Conservation (phyloP, 2,329 filamentous ascomycete species). For the Pseudogymnoascus destructans region DNA sequence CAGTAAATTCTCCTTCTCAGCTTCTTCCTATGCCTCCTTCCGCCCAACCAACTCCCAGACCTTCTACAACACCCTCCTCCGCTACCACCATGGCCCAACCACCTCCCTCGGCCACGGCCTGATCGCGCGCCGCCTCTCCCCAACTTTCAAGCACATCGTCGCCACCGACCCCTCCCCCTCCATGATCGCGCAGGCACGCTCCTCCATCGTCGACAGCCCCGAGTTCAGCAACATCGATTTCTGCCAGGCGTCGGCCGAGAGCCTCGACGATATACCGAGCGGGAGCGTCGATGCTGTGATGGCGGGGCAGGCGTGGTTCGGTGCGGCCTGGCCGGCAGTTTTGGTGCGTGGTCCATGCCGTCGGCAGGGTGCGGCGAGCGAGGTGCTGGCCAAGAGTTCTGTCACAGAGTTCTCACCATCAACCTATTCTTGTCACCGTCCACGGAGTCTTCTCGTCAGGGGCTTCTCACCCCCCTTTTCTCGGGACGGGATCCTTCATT, state of each 20-base stretch:
- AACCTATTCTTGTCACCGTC: too few relatives aligned
- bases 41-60: constrained; percentile 45
- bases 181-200: constrained; percentile 41
- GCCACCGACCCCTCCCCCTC: constrained; percentile 43
- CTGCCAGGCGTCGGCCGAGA: constrained; percentile 38
- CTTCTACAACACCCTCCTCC: constrained; percentile 40
- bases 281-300: constrained; percentile 38
- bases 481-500: too few relatives aligned
- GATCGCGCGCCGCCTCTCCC: constrained; percentile 39
- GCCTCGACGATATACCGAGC: constrained; percentile 37
- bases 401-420: too few relatives aligned
- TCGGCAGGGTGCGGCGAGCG: too few relatives aligned
- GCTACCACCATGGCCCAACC: constrained; percentile 35
- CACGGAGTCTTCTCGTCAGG: too few relatives aligned
- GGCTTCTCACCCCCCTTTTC: too few relatives aligned
- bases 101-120: constrained; percentile 41
- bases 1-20: constrained; percentile 43
- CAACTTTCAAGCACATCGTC: constrained; percentile 37
- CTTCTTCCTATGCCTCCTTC: constrained; percentile 45
- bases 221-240: constrained; percentile 34
- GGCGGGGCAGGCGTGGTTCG: constrained; percentile 41
- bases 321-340: too few relatives aligned
- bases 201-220: constrained; percentile 25
- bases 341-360: too few relatives aligned
- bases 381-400: too few relatives aligned